Evolutionary conservation across 352 stramenopile genomes (phyloP), one percentile per base, ranked within the genome.

Genomic region (Globisporangium heterothallicum): DNA sequence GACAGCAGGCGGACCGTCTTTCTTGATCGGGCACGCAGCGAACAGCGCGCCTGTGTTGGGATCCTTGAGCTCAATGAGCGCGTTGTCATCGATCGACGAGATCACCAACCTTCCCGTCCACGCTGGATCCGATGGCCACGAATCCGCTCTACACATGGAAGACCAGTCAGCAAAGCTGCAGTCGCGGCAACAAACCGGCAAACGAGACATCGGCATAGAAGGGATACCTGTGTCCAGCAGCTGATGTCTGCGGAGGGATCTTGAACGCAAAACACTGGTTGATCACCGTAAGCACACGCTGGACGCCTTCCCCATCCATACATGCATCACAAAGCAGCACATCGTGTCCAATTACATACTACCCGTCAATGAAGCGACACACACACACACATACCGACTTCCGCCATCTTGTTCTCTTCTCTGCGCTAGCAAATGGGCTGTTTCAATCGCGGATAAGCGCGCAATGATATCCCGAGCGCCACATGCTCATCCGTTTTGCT

Each of bases 191-290:
- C 32, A 18, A 14, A 53, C 8, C 35, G 18, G 16, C 26, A 49
- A 44, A 25, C 14, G 10, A 24, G 1, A 18, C 13, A 10, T 49
- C 7, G 27, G 44, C 7, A 18, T 24, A 47, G 4, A 47, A 5
- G 35, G 46, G 42, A 18, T 42, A 86, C 73, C 76, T 67, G 56
- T 86, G 72, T 2, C 77, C 77, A 13, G 74, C 64, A 16, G 74
- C 68, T 6, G 77, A 86, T 13, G 70, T 64, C 58, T 88, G 74
- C 12, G 72, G 74, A 8, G 77, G 77, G 30, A 88, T 86, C 55
- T 79, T 70, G 55, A 88, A 88, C 16, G 74, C 74, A 63, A 88
- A 88, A 25, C 71, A 72, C 49, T 83, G 70, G 60, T 86, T 86
- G 63, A 88, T 84, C 32, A 75, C 73, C 18, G 69, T 70, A 22